Conservation (phyloP, 345 rosid species). For the Salix arbutifolia region DNA sequence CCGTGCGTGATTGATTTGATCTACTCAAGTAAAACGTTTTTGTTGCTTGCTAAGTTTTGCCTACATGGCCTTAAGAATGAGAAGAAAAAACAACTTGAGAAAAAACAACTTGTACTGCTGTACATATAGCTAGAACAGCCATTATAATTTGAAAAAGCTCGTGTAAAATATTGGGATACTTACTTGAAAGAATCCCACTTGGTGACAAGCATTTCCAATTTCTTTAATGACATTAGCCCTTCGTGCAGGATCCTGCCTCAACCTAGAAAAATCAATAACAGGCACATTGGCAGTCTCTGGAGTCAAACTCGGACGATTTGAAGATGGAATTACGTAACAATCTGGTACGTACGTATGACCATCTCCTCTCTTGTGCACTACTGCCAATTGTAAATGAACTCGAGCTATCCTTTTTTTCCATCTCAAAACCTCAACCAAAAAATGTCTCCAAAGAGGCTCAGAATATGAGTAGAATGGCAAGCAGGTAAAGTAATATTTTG, state of each 20-base stretch:
- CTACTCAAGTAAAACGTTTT: too few species aligned
- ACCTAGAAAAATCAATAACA: conserved; percentile 40
- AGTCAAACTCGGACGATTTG: conserved; percentile 19
- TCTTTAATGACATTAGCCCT: conserved; percentile 38
- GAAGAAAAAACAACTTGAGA: not conserved
- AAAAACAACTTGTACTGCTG: too few species aligned
- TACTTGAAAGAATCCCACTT: conserved; percentile 57
- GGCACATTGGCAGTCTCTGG: conserved; percentile 31
- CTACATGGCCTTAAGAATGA: too few species aligned
- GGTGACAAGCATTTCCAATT: conserved; percentile 39
- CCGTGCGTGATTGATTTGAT: too few species aligned
- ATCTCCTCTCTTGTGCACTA: conserved; percentile 44
- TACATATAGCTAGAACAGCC: too few species aligned
- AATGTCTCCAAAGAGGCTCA: not conserved
- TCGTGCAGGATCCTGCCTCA: conserved; percentile 23
- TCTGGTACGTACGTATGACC: conserved; percentile 41
- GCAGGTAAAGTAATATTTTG: not conserved
- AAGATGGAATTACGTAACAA: conserved; percentile 32
- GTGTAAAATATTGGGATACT: not conserved
- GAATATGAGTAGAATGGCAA: not conserved
- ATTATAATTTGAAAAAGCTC: too few species aligned
- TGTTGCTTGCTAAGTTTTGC: too few species aligned
- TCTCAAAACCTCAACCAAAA: not conserved
- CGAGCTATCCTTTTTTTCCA: conserved; percentile 29
- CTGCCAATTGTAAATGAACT: conserved; percentile 38